phyloP scores from a whole-genome alignment of 306 rosid genomes.

The Pterocarpus santalinus region DNA sequence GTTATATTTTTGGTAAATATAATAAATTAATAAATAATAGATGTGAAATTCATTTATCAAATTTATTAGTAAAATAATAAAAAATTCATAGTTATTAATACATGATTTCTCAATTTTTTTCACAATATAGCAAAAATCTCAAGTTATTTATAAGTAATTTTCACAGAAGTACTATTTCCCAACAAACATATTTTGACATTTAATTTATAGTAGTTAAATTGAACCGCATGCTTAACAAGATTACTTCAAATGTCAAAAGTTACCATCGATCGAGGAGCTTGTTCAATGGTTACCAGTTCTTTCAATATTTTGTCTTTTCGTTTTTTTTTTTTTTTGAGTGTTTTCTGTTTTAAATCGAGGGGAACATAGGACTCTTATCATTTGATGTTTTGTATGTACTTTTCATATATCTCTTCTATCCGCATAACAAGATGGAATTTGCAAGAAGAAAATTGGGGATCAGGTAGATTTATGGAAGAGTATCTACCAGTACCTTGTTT shows the following conservation, averaged over 20 bases:
- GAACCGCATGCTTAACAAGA: background rate
- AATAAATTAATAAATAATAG: no score
- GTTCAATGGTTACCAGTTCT: conserved; percentile 9
- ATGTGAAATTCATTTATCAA: no score
- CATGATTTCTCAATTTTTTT: no score
- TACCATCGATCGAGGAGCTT: background rate
- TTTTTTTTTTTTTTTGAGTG: no score
- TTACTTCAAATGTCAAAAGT: background rate
- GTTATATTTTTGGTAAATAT: no score
- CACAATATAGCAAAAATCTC: no score
- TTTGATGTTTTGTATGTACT: background rate
- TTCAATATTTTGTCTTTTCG: background rate
- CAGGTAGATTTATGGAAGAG: background rate
- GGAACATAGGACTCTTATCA: background rate
- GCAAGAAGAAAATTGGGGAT: background rate
- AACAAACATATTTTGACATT: no score
- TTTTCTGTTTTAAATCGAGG: background rate
- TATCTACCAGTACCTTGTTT: conserved; percentile 11
- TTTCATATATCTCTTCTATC: background rate
- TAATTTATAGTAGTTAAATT: background rate
- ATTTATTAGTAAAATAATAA: no score
- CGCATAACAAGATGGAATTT: background rate
- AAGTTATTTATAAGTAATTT: no score
- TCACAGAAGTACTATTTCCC: no score
- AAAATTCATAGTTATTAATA: no score